Percentiles rank a stretch among this genome's conserved stretches.
Conservation (phyloP, 495 filamentous ascomycete genomes). For the Aspergillus campestris region DNA sequence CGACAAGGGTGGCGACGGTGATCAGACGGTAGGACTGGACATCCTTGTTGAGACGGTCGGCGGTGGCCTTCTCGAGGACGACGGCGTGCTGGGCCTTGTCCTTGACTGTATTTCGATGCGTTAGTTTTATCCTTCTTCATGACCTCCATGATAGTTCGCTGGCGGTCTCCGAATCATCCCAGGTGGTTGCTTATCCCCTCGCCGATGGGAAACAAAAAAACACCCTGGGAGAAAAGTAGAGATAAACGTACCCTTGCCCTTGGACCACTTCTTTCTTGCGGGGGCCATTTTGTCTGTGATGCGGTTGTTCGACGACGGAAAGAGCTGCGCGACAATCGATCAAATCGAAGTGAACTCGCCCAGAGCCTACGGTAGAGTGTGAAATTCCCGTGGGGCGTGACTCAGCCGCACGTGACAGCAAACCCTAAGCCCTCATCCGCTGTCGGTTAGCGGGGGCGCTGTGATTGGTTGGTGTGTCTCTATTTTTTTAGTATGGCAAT, state of each 20-base stretch:
- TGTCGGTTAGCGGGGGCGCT: constrained; percentile 16
- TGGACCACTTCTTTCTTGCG: constrained; percentile 99
- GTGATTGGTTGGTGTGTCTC: constrained; percentile 5
- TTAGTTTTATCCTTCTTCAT: constrained; percentile 12
- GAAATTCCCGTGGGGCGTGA: constrained; percentile 44
- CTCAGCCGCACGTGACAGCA: constrained; percentile 17
- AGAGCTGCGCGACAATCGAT: constrained; percentile 22
- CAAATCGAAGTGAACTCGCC: constrained; percentile 18
- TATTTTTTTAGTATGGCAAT: no score
- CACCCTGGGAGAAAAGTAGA: constrained; percentile 5
- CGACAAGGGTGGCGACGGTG: constrained; percentile 96
- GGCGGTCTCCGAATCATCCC: constrained; percentile 13
- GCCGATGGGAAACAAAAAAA: background rate
- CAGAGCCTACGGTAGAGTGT: constrained; percentile 20
- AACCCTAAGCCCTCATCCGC: constrained; percentile 39
- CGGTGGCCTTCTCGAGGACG: constrained; percentile 60
- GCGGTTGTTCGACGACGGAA: constrained; percentile 35
- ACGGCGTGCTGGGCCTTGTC: constrained; percentile 99
- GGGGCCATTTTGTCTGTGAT: constrained; percentile 58
- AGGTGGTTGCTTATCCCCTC: constrained; percentile 10
- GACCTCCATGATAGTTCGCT: background rate
- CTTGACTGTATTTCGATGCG: constrained; percentile 64
- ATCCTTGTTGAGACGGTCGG: constrained; percentile 81
- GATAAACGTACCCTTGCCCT: constrained; percentile 81
- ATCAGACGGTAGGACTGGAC: constrained; percentile 99